Percentiles rank a stretch among this genome's conserved stretches.
These are phyloP conservation scores for Tillandsia leiboldiana DNA, from an alignment of 176 grass and related monocot genomes.

Conservation along the genomic window DNA sequence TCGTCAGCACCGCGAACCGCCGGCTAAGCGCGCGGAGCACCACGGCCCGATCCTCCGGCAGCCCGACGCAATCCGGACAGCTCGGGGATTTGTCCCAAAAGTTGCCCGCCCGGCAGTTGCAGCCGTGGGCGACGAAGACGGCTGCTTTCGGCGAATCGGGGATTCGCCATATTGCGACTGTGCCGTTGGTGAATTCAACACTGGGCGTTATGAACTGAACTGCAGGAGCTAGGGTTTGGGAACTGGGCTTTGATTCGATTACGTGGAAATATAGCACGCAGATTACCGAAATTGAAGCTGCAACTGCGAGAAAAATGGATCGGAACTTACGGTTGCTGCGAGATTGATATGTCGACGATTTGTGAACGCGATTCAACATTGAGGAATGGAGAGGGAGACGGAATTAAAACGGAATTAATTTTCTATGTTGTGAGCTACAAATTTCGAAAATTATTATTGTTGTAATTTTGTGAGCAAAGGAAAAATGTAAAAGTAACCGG, in stretches of 20 bases:
- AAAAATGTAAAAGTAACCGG: too few species aligned
- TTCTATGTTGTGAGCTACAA: too few species aligned
- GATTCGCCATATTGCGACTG: constrained; percentile 54
- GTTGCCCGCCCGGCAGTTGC: constrained; percentile 48
- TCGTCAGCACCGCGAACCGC: constrained; percentile 38
- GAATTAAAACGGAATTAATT: too few species aligned
- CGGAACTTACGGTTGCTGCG: background rate
- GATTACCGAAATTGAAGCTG: background rate
- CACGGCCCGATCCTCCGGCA: constrained; percentile 51
- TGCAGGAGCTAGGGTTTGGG: background rate
- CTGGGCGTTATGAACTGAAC: background rate
- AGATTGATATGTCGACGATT: background rate
- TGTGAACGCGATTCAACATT: background rate
- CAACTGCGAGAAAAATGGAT: constrained; percentile 3
- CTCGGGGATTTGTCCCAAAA: constrained; percentile 51
- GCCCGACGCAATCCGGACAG: constrained; percentile 40
- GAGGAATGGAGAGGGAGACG: too few species aligned
- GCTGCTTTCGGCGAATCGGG: constrained; percentile 38
- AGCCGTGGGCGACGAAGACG: constrained; percentile 69
- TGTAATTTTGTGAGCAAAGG: too few species aligned
- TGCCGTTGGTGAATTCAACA: constrained; percentile 13
- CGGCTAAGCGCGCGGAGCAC: constrained; percentile 31
- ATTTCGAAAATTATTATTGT: too few species aligned
- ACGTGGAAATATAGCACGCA: background rate
- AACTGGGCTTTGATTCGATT: constrained; percentile 7